Conservation (phyloP, 768 basidiomycete species). For the Leucocoprinus leucothites region DNA sequence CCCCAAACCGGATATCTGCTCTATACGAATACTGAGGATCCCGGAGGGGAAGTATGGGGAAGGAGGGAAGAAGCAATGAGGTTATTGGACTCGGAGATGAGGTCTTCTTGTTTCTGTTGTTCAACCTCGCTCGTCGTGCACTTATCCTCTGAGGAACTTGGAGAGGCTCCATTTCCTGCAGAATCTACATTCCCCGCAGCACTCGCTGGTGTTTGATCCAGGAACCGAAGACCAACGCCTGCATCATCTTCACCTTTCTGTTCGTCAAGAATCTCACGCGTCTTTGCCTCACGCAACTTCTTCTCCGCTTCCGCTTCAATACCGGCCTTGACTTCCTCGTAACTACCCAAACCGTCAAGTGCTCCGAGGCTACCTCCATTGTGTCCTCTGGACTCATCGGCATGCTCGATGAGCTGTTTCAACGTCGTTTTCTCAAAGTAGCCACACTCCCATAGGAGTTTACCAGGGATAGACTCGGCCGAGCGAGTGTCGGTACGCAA, state of each 20-base stretch:
- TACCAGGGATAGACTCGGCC: conserved; percentile 29
- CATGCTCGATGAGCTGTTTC: conserved; percentile 30
- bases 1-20: conserved; percentile 63
- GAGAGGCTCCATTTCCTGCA: too few species aligned
- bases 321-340: conserved; percentile 32
- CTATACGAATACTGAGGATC: conserved; percentile 60
- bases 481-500: conserved; percentile 31
- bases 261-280: not conserved
- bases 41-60: conserved; percentile 63
- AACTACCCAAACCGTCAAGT: conserved; percentile 12
- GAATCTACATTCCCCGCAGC: too few species aligned
- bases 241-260: not conserved
- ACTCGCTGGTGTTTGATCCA: not conserved
- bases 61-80: conserved; percentile 48
- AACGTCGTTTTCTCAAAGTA: conserved; percentile 50
- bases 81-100: conserved; percentile 34
- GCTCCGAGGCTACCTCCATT: not conserved
- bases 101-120: conserved; percentile 34
- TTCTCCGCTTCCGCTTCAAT: conserved; percentile 32
- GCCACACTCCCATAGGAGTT: conserved; percentile 45
- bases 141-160: too few species aligned
- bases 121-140: too few species aligned
- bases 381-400: conserved; percentile 16
- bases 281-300: conserved; percentile 14
- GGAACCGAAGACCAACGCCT: not conserved